Percentiles rank a stretch among this genome's conserved stretches.
phyloP scores from a whole-genome alignment of 257 asterid species.

The Voacanga thouarsii region DNA sequence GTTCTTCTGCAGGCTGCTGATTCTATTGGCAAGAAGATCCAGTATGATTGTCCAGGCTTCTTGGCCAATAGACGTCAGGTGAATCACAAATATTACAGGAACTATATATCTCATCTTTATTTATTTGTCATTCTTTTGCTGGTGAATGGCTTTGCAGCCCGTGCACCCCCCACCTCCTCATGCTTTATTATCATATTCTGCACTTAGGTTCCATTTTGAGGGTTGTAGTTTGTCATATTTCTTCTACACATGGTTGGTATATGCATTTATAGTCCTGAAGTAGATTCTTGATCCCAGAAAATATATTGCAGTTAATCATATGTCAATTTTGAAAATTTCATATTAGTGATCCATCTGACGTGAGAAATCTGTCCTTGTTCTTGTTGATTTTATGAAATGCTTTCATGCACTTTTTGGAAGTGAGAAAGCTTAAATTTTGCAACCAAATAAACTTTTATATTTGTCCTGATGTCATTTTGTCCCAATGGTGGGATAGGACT shows the following conservation, averaged over 20 bases:
- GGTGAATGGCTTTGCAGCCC: not conserved
- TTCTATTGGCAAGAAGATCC: conserved; percentile 87
- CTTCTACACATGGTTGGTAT: not conserved
- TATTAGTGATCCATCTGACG: not conserved
- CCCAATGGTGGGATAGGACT: not conserved
- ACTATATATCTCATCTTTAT: not conserved
- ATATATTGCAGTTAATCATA: not conserved
- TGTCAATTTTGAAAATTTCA: not conserved
- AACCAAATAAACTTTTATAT: not conserved
- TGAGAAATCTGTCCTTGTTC: not conserved
- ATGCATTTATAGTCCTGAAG: not conserved
- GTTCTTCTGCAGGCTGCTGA: conserved; percentile 83
- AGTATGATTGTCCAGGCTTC: conserved; percentile 84
- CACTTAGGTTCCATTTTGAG: not conserved
- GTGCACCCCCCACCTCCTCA: not conserved
- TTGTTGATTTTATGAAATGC: not conserved
- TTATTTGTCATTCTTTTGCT: not conserved
- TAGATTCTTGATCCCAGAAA: not conserved
- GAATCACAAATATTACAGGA: conserved; percentile 21
- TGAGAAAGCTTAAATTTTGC: not conserved
- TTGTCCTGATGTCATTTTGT: not conserved
- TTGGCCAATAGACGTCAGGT: conserved; percentile 96
- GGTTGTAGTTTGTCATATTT: not conserved
- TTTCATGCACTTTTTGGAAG: not conserved
- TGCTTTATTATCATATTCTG: not conserved